Evolutionary conservation across 2,329 filamentous ascomycete genomes (phyloP), one percentile per base, ranked within the genome.

Genomic region (Fusarium circinatum): DNA sequence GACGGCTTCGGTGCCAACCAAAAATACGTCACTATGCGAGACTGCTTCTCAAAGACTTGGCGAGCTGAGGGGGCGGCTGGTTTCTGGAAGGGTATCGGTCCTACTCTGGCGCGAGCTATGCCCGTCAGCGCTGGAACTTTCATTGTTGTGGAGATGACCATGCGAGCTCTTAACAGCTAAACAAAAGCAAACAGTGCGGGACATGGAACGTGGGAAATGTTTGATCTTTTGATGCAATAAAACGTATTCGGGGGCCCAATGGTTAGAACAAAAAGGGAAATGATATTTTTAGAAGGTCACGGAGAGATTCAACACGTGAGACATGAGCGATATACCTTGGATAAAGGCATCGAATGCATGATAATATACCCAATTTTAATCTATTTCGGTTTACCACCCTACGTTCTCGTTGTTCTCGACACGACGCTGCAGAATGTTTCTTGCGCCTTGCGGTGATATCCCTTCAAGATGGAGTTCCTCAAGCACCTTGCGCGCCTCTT

Each of bases 91-190:
- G 96, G 96, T 11, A 90, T 99, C 76, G 94, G 89, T 2, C 96
- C 96, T 49, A 98, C 96, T 36, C 83, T 98, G 81, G 83, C 98
- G 79, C 94, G 96, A 82, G 96, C 96, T 57, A 97, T 98, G 95
- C 96, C 96, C 14, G 96, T 99, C 54, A 96, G 93, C 82, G 96
- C 96, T 5, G 96, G 96, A n/a, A 99, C 96, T 5, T 99, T 99
- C 87, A 94, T 94, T 36, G 95, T 96, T 76, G 90, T 91, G 17
- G 90, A 92, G 84, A 85, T 90, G 82, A 91, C 89, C 26, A 90
- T 90, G 89, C 85, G 90, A 73, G 88, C 89, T 24, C 88, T 92
- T 68, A 88, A 85, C 77, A 85, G 79, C 71, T 61, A 47, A 51
- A n/a, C 13, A 24, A 41, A 47, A 47, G 15, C 14, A 26, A 62